Base-by-base conservation (phyloP, 1,139 yeast species). In the Debaryomyces nepalensis region DNA sequence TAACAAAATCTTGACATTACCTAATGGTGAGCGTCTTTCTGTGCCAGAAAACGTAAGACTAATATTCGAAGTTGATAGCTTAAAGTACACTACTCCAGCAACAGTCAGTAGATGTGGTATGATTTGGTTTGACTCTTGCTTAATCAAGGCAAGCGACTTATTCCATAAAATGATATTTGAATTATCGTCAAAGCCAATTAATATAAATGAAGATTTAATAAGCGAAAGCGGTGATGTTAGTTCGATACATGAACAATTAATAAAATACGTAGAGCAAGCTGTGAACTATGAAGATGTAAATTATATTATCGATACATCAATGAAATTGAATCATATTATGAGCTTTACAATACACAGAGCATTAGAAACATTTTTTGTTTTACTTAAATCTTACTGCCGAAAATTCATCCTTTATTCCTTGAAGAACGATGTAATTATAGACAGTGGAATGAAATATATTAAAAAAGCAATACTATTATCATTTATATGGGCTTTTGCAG, bases 31-130 rank as follows among this genome's bases (percentile, higher is more conserved):
- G 57, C 76, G 97, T 27, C 60, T 93, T 7, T 68, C 75, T 1
- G 61, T 93, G 4, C 90, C 96, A 0, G 55, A 65, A 0, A 84
- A 84, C 52, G 76, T 88, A 2, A 72, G 81, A 23, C 61, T 93
- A 18, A 52, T 90, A 0, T 90, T 93, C 64, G 99, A 93, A 57
- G 89, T 87, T 4, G 87, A 84, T 41, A 71, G 66, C 34, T 65
- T 93, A 45, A 61, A 65, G 5, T 70, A 76, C 52, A 86, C 96
- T 0, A 93, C 98, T 0, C 89, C 89, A 0, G 99, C 98, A 0
- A 93, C 98, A 0, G 79, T 93, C 21, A 87, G 95, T 62, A 77
- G 99, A 61, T 91, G 98, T 70, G 97, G 96, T 6, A 83, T 93
- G 80, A 71, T 91, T 1, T 87, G 91, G 85, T 70, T 88, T 52